Base-by-base conservation (phyloP, 2,329 filamentous ascomycete species). In the Epicoccum sorghinum region DNA sequence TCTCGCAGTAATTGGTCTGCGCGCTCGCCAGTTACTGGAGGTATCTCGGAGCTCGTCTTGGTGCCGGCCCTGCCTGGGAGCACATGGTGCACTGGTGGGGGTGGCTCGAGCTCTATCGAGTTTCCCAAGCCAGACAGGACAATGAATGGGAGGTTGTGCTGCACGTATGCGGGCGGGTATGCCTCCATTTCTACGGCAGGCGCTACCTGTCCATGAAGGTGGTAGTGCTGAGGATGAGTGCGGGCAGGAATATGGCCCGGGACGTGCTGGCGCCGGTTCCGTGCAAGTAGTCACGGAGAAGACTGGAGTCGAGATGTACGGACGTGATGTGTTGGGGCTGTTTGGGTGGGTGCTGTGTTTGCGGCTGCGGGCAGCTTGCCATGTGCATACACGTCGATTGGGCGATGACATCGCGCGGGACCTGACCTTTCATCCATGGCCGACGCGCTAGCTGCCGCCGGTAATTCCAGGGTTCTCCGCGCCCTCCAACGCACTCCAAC, bases 91-190 rank as follows among this genome's bases (percentile, higher is more conserved):
- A 79, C 47, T 80, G 80, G 41, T 78, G 78, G 61, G 82, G 80
- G 41, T 79, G 73, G 61, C 23, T 68, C 58, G 37, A 61, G 62
- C 52, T 73, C 71, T 23, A 62, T 61, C 14, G 45, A 53, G 8
- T 64, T 62, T 18, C 75, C 77, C 30, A 97, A 82, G 10, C 93
- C 95, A 33, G 91, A 91, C 30, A 96, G 83, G 41, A 96, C 80
- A 57, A 98, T 78, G 52, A 96, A 83, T 32, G 93, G 93, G 66
- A 96, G 83, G 77, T 95, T 96, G 77, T 95, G 92, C 72, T 88
- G 86, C 74, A 96, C 81, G 79, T 93, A 96, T 75, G 88, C 89
- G 54, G 79, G 74, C 49, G 90, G 89, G 77, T 91, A 93, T 66
- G 84, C 89, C 75, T 95, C 89, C 90, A 95, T 95, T 38, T 57